These are phyloP conservation scores for Gossypium schwendimanii DNA, from an alignment of 441 rosid species.

Conservation along the genomic window DNA sequence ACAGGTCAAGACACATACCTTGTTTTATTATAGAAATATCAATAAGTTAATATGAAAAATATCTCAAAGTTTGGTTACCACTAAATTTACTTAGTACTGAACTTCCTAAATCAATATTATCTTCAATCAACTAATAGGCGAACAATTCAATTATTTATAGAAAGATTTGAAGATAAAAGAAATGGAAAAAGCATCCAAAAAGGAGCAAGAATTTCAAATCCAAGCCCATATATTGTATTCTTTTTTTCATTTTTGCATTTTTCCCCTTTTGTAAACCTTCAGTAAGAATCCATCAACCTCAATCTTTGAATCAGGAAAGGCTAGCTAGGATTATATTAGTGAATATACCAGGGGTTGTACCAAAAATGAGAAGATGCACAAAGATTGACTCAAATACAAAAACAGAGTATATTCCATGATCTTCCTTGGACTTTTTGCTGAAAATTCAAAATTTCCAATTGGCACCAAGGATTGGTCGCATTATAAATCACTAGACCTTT, in stretches of 20 bases:
- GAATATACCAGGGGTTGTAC: background rate
- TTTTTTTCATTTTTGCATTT: background rate
- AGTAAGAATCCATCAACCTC: background rate
- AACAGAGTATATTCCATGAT: background rate
- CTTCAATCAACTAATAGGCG: background rate
- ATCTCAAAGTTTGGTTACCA: background rate
- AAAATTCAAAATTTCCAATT: background rate
- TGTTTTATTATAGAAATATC: background rate
- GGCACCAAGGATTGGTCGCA: background rate
- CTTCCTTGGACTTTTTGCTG: background rate
- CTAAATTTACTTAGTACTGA: background rate
- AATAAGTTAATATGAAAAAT: background rate
- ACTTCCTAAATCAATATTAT: background rate
- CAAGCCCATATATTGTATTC: background rate
- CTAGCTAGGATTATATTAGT: background rate
- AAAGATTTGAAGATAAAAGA: background rate
- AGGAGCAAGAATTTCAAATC: background rate
- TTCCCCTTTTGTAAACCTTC: background rate
- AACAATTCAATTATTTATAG: background rate
- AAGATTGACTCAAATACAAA: background rate
- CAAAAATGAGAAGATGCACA: background rate
- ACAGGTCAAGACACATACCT: background rate
- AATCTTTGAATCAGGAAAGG: background rate
- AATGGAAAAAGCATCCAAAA: background rate
- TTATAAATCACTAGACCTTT: background rate